Percentiles rank a stretch among this genome's conserved stretches.
These are phyloP conservation scores for Phytopythium mirpurense DNA, from an alignment of 352 stramenopile genomes.

Conservation along the genomic window DNA sequence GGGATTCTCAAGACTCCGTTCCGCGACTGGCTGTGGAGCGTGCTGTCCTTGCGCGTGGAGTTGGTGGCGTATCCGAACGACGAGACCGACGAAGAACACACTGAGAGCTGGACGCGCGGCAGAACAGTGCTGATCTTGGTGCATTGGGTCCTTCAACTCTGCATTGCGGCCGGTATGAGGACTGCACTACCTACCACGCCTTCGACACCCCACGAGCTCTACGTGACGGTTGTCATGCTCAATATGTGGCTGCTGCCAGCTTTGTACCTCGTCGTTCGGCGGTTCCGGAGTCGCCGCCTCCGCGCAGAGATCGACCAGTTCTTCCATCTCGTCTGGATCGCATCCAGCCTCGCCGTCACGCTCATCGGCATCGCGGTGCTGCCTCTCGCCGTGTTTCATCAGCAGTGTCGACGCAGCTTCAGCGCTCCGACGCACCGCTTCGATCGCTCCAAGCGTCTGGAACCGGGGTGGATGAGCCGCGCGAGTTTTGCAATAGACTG, in stretches of 20 bases:
- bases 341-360: not conserved
- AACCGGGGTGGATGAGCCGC: slow-evolving; percentile 2
- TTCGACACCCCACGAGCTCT: slow-evolving; percentile 1
- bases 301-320: not conserved
- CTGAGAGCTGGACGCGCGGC: not conserved
- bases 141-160: slow-evolving; percentile 4
- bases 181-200: not conserved
- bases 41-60: not conserved
- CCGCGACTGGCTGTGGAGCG: not conserved
- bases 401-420: slow-evolving; percentile 3
- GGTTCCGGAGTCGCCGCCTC: not conserved
- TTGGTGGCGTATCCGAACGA: not conserved
- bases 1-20: not conserved
- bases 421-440: not conserved
- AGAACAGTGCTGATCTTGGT: not conserved
- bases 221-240: not conserved
- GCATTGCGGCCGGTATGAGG: slow-evolving; percentile 2
- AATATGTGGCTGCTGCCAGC: slow-evolving; percentile 3
- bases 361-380: slow-evolving; percentile 1
- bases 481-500: slow-evolving; percentile 1
- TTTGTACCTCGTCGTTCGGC: not conserved
- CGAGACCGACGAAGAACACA: not conserved
- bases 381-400: slow-evolving; percentile 5
- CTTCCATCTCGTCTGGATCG: slow-evolving; percentile 4
- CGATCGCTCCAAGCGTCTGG: not conserved